A percentile compares a stretch with the other conserved stretches of the same genome.
These are phyloP conservation scores for Irpex rosettiformis DNA, from an alignment of 1,284 basidiomycete species.

Conservation along the genomic window DNA sequence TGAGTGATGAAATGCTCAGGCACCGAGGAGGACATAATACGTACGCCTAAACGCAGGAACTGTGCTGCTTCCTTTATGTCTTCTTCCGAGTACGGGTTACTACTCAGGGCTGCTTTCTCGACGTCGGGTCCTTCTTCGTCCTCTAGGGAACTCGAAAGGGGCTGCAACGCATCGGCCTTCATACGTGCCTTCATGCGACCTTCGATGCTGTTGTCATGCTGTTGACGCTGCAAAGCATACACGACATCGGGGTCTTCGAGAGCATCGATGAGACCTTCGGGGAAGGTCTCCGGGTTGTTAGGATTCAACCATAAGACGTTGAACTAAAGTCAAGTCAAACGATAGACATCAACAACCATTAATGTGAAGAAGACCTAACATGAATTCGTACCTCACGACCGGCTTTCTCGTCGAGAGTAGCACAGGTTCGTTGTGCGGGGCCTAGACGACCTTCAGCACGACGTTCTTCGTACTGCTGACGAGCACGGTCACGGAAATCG, in stretches of 20 bases:
- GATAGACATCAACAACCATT: constrained; percentile 1
- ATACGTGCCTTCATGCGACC: constrained; percentile 62
- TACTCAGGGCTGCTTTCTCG: constrained; percentile 21
- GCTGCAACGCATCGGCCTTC: constrained; percentile 61
- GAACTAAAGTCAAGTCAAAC: constrained; percentile 45
- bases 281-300: constrained; percentile 58
- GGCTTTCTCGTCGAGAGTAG: constrained; percentile 65
- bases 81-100: constrained; percentile 44
- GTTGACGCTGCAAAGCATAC: constrained; percentile 21
- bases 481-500: constrained; percentile 63
- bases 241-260: constrained; percentile 37
- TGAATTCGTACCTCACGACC: constrained; percentile 52
- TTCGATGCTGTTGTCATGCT: constrained; percentile 32
- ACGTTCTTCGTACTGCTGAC: constrained; percentile 69
- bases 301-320: constrained; percentile 77
- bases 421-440: constrained; percentile 68
- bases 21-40: constrained; percentile 20
- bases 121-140: constrained; percentile 28
- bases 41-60: constrained; percentile 65
- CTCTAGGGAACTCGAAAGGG: constrained; percentile 37
- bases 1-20: neutral
- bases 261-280: constrained; percentile 57
- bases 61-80: constrained; percentile 61
- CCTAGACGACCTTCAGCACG: constrained; percentile 65
- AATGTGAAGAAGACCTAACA: neutral